These are phyloP conservation scores for Penicillium vulpinum DNA, from an alignment of 2,329 filamentous ascomycete species.

Conservation along the genomic window DNA sequence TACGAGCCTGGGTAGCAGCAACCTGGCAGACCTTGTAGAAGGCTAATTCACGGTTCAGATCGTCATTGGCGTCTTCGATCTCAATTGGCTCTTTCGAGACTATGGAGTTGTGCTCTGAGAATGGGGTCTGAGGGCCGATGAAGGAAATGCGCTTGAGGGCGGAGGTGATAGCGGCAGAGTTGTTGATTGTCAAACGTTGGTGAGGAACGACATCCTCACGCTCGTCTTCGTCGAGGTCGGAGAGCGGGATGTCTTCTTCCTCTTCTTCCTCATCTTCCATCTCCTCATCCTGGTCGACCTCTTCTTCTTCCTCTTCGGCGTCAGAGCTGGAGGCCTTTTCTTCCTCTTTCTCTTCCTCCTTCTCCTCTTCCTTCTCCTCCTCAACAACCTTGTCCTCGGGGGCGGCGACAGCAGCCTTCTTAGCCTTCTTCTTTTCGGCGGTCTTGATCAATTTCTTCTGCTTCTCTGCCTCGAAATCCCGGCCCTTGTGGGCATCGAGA, in stretches of 20 bases:
- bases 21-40: conserved; percentile 89
- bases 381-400: conserved; percentile 29
- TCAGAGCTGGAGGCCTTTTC: conserved; percentile 38
- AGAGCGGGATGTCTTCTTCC: conserved; percentile 85
- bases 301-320: conserved; percentile 33
- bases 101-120: conserved; percentile 79
- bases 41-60: conserved; percentile 85
- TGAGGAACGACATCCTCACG: conserved; percentile 84
- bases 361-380: conserved; percentile 34
- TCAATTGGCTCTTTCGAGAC: conserved; percentile 66
- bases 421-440: conserved; percentile 48
- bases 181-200: conserved; percentile 95
- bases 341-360: conserved; percentile 33
- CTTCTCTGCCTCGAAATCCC: conserved; percentile 74
- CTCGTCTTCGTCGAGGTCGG: conserved; percentile 78
- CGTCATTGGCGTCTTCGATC: conserved; percentile 84
- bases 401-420: conserved; percentile 24
- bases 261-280: conserved; percentile 65
- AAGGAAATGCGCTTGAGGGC: conserved; percentile 67
- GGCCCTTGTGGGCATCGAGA: conserved; percentile 59
- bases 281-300: conserved; percentile 38
- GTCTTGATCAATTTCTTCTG: conserved; percentile 65
- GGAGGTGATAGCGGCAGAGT: conserved; percentile 79
- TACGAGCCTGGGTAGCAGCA: conserved; percentile 71
- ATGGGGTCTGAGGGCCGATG: conserved; percentile 65